Conservation (phyloP, 2,329 filamentous ascomycete genomes). For the Paecilomyces formosus region DNA sequence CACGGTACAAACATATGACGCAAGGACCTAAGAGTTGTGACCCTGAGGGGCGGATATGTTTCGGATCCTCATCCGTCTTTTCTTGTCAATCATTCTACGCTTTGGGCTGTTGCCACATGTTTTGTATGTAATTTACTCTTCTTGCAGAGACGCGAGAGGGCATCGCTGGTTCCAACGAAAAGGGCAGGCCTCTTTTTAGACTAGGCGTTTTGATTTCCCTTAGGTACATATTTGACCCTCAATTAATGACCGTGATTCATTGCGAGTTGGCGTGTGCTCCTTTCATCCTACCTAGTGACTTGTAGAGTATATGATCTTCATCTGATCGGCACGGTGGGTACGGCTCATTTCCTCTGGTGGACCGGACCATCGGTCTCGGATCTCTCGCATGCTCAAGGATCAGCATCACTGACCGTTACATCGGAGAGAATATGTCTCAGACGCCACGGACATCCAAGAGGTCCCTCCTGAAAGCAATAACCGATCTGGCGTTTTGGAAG, state of each 20-base stretch:
- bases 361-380: not conserved
- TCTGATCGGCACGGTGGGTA: not conserved
- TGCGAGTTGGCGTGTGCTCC: not conserved
- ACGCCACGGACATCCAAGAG: no score
- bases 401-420: not conserved
- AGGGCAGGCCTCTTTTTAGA: not conserved
- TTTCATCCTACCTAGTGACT: not conserved
- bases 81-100: not conserved
- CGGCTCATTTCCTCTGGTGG: not conserved
- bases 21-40: not conserved
- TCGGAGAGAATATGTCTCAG: not conserved
- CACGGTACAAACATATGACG: not conserved
- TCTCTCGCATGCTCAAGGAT: not conserved
- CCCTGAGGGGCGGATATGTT: not conserved
- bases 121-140: not conserved
- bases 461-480: not conserved
- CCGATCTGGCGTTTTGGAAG: not conserved
- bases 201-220: not conserved
- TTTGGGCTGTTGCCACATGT: not conserved
- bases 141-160: not conserved
- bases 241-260: not conserved
- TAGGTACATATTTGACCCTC: not conserved
- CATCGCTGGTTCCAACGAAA: not conserved
- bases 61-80: not conserved
- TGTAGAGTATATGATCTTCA: not conserved